Evolutionary conservation across 371 early-diverging fungal genomes (phyloP).

Genomic region (Mortierella sp.): DNA sequence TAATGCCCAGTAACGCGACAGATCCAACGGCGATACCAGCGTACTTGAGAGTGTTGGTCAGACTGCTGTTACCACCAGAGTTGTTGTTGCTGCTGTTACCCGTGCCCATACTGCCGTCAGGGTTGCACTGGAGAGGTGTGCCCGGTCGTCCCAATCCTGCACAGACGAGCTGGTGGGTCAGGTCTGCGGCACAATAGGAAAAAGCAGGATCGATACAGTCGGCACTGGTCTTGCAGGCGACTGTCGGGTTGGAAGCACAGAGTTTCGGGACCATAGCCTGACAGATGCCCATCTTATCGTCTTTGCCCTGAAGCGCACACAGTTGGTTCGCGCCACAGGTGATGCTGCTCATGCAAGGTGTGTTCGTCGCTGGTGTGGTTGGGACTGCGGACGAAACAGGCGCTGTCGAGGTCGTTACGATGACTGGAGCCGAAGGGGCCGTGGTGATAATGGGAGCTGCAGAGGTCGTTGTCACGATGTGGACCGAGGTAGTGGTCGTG

Average conservation of each 20-base stretch:
- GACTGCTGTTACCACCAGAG: neutral
- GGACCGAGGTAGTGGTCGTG: neutral
- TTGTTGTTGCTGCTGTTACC: neutral
- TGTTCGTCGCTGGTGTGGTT: neutral
- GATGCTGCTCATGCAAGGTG: conserved; percentile 12
- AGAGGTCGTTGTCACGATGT: neutral
- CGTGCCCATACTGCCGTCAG: neutral
- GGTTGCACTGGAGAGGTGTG: conserved; percentile 7
- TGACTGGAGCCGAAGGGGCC: neutral
- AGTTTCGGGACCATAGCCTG: neutral
- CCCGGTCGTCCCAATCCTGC: conserved; percentile 24
- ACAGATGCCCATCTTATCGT: conserved; percentile 20
- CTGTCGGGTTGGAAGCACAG: conserved; percentile 16
- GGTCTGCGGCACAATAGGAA: conserved; percentile 15
- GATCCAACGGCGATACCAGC: conserved; percentile 48
- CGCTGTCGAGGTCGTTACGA: neutral
- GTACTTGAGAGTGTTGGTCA: conserved; percentile 28
- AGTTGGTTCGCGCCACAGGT: conserved; percentile 16
- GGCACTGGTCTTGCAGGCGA: conserved; percentile 1
- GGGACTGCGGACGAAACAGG: neutral
- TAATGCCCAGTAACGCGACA: conserved; percentile 20
- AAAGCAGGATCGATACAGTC: conserved; percentile 21
- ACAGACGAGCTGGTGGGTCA: neutral
- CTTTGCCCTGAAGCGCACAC: conserved; percentile 10
- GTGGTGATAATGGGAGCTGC: neutral